Percentiles rank a stretch among this genome's conserved stretches.
These are phyloP conservation scores for Lolium rigidum DNA, from an alignment of 176 grass and related monocot genomes.

Conservation along the genomic window DNA sequence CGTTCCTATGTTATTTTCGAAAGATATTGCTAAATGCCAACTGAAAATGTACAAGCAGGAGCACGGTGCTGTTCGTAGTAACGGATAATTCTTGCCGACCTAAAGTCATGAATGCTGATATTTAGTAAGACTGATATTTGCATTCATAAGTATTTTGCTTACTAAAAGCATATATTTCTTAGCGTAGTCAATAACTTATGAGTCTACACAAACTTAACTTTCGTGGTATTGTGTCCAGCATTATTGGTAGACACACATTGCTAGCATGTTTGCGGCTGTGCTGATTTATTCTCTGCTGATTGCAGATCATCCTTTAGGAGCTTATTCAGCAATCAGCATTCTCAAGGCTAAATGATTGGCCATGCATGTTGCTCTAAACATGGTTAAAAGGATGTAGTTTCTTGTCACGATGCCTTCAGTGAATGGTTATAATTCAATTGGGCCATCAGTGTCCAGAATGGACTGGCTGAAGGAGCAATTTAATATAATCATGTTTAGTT, in stretches of 20 bases:
- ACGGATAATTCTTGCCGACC: too few species aligned
- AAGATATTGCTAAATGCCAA: too few species aligned
- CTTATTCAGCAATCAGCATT: background rate
- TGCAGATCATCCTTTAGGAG: slow-evolving; percentile 29
- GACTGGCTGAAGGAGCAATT: slow-evolving; percentile 46
- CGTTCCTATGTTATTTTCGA: too few species aligned
- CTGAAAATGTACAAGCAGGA: too few species aligned
- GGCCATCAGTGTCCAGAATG: slow-evolving; percentile 13
- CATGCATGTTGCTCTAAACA: slow-evolving; percentile 6
- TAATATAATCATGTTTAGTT: slow-evolving; percentile 21
- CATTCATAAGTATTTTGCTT: background rate
- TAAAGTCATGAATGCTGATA: background rate
- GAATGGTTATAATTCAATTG: slow-evolving; percentile 14
- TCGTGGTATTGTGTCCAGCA: background rate
- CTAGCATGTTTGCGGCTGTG: background rate
- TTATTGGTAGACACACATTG: background rate
- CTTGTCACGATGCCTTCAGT: background rate
- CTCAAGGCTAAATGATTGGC: slow-evolving; percentile 6
- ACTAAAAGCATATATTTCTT: background rate
- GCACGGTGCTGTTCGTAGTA: too few species aligned
- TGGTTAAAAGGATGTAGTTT: slow-evolving; percentile 31
- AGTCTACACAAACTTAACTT: background rate
- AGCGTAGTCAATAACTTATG: background rate
- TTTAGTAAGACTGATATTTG: background rate
- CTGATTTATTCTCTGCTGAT: slow-evolving; percentile 15